Percentiles rank a stretch among this genome's conserved stretches.
Conservation (phyloP, 768 basidiomycete genomes). For the Cystobasidium onofrii region DNA sequence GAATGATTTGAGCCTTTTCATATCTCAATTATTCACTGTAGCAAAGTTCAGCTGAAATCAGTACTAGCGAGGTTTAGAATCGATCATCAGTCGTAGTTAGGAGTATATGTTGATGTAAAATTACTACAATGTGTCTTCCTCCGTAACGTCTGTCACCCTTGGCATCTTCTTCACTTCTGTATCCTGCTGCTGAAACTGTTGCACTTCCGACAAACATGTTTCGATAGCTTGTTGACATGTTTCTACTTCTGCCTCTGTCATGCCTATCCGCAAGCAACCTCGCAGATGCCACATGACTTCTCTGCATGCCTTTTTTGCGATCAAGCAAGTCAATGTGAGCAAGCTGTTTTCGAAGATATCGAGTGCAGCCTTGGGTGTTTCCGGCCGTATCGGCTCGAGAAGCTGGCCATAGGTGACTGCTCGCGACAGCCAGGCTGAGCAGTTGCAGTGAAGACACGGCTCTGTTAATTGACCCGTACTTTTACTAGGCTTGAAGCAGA, state of each 20-base stretch:
- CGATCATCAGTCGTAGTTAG: neutral
- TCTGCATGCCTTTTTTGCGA: conserved; percentile 24
- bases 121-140: neutral
- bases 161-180: conserved; percentile 30
- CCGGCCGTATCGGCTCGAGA: conserved; percentile 15
- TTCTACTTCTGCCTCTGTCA: conserved; percentile 35
- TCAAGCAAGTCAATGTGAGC: conserved; percentile 14
- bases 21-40: no score
- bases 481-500: no score
- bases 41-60: neutral
- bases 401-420: conserved; percentile 25
- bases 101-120: neutral
- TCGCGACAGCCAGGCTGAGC: conserved; percentile 18
- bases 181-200: conserved; percentile 1
- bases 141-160: conserved; percentile 32
- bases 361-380: neutral
- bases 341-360: neutral
- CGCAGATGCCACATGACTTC: conserved; percentile 40
- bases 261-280: conserved; percentile 35
- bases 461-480: no score
- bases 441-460: no score
- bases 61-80: neutral
- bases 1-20: no score
- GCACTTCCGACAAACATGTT: conserved; percentile 22
- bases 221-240: conserved; percentile 33